Base-by-base conservation (phyloP, 331 rosid species). In the Rhamnella rubrinervis region DNA sequence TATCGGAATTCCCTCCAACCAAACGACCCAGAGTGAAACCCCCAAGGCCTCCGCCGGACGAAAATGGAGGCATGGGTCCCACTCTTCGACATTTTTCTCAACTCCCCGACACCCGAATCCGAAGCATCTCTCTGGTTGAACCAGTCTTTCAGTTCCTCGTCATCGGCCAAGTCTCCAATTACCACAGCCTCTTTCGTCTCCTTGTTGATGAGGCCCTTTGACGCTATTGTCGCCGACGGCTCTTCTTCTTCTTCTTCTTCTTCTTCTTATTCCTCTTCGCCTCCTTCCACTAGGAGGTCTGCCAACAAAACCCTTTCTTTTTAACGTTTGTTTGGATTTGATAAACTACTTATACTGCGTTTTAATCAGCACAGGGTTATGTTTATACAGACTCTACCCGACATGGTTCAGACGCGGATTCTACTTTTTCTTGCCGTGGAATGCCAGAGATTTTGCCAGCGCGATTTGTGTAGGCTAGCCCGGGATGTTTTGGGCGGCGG, bases 91-190 rank as follows among this genome's bases (percentile, higher is more conserved):
- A 76, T 81, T 52, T 76, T 81, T 65, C 70, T 81, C 38, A 81
- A 47, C 18, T 81, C 82, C 50, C 76, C 79, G 28, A 19, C 73
- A 6, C 85, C 85, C 3, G 82, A 81, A 69, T 59, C 66, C 41
- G 79, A 81, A 67, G 85, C 79, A 11, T 81, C 79, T 49, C 71
- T 23, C 13, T 81, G 85, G 85, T 40, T 81, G 2, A 73, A 44
- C 50, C 79, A 37, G 7, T 73, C 76, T 52, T 77, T 76, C 72
- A 65, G 71, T 13, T 56, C 79, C 55, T 67, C 79, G 1, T 71
- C 68, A 8, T 40, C 85, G 8, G 21, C 77, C 18, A 11, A 68
- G 15, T 4, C 76, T 51, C 82, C 79, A 28, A 72, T 69, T 9
- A 76, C 79, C 51, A 76, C 82, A 2, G 68, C 70, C 55, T 39